Percentiles rank a stretch among this genome's conserved stretches.
These are phyloP conservation scores for Phaeosphaeriaceae sp. DNA, from an alignment of 2,329 filamentous ascomycete species.

Conservation along the genomic window DNA sequence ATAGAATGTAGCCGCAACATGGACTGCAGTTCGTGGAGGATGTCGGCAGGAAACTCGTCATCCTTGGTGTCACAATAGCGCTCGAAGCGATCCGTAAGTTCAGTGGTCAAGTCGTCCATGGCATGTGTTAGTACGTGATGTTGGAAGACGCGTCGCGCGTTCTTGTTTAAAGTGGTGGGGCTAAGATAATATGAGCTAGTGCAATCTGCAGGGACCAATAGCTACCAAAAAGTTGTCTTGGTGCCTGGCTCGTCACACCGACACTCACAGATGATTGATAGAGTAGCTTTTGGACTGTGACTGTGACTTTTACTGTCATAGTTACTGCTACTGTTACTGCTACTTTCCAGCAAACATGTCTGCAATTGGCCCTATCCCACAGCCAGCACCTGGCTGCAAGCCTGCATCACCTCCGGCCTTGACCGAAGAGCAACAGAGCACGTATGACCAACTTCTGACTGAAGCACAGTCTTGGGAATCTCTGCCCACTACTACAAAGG, in stretches of 20 bases:
- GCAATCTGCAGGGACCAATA: constrained; percentile 19
- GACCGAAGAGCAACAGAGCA: constrained; percentile 76
- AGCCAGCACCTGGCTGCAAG: constrained; percentile 58
- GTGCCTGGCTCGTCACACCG: constrained; percentile 4
- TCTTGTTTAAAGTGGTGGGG: constrained; percentile 23
- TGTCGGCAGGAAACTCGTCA: constrained; percentile 71
- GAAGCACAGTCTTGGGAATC: constrained; percentile 74
- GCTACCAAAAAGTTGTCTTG: constrained; percentile 19
- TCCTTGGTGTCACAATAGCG: constrained; percentile 61
- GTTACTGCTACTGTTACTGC: too few relatives aligned
- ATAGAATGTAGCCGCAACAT: constrained; percentile 86
- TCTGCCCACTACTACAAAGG: constrained; percentile 69
- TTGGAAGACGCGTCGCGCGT: constrained; percentile 40
- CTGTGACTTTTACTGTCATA: too few relatives aligned
- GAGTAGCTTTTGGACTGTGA: too few relatives aligned
- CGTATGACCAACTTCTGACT: constrained; percentile 79
- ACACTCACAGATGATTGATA: constrained; percentile 2
- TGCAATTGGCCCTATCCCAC: constrained; percentile 40
- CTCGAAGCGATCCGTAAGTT: constrained; percentile 67
- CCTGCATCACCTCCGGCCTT: constrained; percentile 65
- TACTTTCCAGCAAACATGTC: constrained; percentile 29
- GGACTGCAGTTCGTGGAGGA: constrained; percentile 80
- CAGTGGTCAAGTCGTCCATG: constrained; percentile 59
- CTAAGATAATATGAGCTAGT: constrained; percentile 27
- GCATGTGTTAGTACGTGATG: constrained; percentile 13